Evolutionary conservation across 2,329 filamentous ascomycete species (phyloP).

Genomic region (Talaromyces piceae): DNA sequence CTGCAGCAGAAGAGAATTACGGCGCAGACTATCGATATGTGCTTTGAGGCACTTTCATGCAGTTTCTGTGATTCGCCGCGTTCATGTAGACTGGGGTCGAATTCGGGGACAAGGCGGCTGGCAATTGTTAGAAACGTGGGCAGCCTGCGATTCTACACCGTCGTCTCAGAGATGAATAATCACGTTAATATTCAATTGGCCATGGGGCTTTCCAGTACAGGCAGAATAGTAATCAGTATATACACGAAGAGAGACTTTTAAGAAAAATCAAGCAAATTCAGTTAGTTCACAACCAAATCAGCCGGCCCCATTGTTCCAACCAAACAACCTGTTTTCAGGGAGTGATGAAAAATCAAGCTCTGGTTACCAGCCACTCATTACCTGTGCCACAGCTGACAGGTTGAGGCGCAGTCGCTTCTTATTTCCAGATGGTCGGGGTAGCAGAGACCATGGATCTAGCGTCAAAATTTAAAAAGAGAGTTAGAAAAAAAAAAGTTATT

Average conservation of each 20-base stretch:
- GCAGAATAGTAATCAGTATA: not conserved
- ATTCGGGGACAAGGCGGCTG: too few relatives aligned
- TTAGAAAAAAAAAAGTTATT: too few relatives aligned
- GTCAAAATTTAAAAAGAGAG: too few relatives aligned
- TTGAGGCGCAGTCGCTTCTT: too few relatives aligned
- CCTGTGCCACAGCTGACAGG: too few relatives aligned
- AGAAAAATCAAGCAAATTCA: not conserved
- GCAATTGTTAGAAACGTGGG: not conserved
- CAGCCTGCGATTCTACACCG: not conserved
- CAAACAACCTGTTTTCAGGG: not conserved
- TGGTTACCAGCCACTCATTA: not conserved
- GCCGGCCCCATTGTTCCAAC: not conserved
- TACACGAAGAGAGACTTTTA: too few relatives aligned
- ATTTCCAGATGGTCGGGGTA: too few relatives aligned
- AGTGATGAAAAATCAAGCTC: not conserved
- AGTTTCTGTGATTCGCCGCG: not conserved
- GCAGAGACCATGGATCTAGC: too few relatives aligned
- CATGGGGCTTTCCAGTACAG: not conserved
- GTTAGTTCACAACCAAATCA: not conserved
- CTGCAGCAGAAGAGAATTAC: conserved; percentile 33
- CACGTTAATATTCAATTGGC: not conserved
- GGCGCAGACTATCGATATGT: conserved; percentile 32
- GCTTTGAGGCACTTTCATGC: conserved; percentile 17
- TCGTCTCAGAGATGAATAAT: not conserved
- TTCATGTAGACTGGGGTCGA: too few relatives aligned